phyloP scores from a whole-genome alignment of 2,329 filamentous ascomycete genomes.

The Sarocladium brachiariae region DNA sequence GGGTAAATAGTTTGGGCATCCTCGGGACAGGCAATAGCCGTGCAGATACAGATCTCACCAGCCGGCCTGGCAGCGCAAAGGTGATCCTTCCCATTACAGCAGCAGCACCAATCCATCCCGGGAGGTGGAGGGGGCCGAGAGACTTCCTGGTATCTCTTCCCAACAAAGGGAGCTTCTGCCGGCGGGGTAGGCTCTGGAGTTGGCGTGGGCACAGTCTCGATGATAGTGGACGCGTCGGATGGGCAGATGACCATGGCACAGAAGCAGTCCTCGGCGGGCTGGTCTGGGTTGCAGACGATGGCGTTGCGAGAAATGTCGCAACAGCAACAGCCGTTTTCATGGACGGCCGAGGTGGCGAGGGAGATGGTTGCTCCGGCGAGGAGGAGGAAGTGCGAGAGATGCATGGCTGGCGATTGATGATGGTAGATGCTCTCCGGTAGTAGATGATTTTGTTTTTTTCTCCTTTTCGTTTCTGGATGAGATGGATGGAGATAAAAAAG shows the following conservation, averaged over 20 bases:
- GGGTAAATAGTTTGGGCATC: conserved; percentile 15
- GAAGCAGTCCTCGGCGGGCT: conserved; percentile 18
- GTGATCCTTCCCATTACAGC: conserved; percentile 14
- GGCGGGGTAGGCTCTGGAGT: neutral
- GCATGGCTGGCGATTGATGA: conserved; percentile 11
- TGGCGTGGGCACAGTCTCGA: neutral
- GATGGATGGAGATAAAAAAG: too few species aligned
- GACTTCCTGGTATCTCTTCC: conserved; percentile 13
- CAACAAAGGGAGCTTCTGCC: conserved; percentile 7
- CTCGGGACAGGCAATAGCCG: neutral
- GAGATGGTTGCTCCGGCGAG: conserved; percentile 14
- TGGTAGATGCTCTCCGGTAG: too few species aligned
- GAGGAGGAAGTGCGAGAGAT: conserved; percentile 16
- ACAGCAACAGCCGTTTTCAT: conserved; percentile 25
- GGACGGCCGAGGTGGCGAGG: conserved; percentile 16
- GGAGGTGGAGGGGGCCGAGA: conserved; percentile 15
- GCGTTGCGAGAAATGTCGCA: conserved; percentile 20
- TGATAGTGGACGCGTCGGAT: conserved; percentile 12
- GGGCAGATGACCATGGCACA: conserved; percentile 21
- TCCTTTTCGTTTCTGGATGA: too few species aligned
- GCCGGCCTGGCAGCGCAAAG: conserved; percentile 7
- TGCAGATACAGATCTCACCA: conserved; percentile 14
- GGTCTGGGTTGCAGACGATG: conserved; percentile 19
- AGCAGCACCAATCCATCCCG: conserved; percentile 14
- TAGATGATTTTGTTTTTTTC: too few species aligned